Evolutionary conservation across 2,329 filamentous ascomycete genomes (phyloP).

Genomic region (Tolypocladium tundrense): DNA sequence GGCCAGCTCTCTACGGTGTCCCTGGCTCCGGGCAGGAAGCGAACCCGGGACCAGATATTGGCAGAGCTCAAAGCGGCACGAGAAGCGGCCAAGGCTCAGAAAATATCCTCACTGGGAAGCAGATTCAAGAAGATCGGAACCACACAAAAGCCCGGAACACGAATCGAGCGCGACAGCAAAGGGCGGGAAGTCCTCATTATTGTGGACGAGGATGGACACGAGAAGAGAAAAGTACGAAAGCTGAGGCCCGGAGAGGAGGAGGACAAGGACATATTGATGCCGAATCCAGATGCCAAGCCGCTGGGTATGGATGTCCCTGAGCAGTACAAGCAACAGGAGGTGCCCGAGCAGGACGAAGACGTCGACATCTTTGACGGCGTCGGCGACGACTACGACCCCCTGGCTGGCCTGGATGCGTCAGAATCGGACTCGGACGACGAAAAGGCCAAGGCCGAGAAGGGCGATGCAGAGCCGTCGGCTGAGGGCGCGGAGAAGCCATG

Average conservation of each 20-base stretch:
- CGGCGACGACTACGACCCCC: slow-evolving; percentile 57
- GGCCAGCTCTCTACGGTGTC: slow-evolving; percentile 47
- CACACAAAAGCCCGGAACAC: slow-evolving; percentile 40
- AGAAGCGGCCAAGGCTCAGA: slow-evolving; percentile 45
- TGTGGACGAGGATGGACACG: slow-evolving; percentile 54
- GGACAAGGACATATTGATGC: slow-evolving; percentile 35
- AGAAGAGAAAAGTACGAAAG: slow-evolving; percentile 54
- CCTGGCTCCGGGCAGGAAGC: slow-evolving; percentile 46
- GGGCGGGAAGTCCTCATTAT: slow-evolving; percentile 56
- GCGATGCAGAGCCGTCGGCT: slow-evolving; percentile 9
- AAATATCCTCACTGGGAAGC: slow-evolving; percentile 41
- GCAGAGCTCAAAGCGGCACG: slow-evolving; percentile 56
- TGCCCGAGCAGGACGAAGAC: slow-evolving; percentile 42
- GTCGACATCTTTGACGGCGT: slow-evolving; percentile 57
- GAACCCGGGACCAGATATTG: slow-evolving; percentile 55
- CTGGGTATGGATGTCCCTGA: slow-evolving; percentile 59
- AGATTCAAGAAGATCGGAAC: slow-evolving; percentile 57
- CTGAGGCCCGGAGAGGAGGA: slow-evolving; percentile 28
- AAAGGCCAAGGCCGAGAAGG: slow-evolving; percentile 24
- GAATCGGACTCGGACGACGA: slow-evolving; percentile 34
- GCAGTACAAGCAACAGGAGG: slow-evolving; percentile 37
- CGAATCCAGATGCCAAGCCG: slow-evolving; percentile 44
- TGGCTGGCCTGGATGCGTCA: slow-evolving; percentile 44
- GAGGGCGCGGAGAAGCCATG: slow-evolving; percentile 4
- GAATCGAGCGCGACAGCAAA: slow-evolving; percentile 50